Base-by-base conservation (phyloP, 805 yeast genomes). In the Huiozyma sinensis region DNA sequence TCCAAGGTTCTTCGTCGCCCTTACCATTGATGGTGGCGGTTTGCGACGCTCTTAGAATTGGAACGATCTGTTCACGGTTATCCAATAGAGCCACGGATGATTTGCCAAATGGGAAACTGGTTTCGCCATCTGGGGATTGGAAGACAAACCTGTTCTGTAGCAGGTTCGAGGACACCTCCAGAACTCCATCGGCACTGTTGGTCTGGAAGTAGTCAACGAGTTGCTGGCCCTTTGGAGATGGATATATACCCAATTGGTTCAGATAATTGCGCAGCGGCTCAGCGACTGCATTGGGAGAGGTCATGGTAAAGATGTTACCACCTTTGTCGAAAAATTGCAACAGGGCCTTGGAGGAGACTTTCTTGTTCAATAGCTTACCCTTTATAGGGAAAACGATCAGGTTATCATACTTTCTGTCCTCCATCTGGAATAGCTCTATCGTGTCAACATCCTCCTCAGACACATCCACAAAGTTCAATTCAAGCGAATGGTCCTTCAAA, bases 171-270 rank as follows among this genome's bases (percentile, higher is more conserved):
- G 53, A 44, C 6, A 43, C 49, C 36, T 41, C 40, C 33, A 43
- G 34, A 43, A 39, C 48, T 36, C 34, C 40, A 2, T 43, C 29
- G 11, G 44, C 40, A 28, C 55, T 52, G 46, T 62, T 58, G 9
- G 9, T 2, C 5, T 11, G 11, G 65, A 86, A 86, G 61, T 83
- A 81, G 61, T 88, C 95, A 6, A 71, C 61, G 38, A 82, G 66
- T 43, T 68, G 61, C 60, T 76, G 79, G 41, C 77, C 81, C 57
- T 77, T 83, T 46, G 95, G 94, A 40, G 92, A 75, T 46, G 96
- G 84, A 55, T 70, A 76, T 42, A 92, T 79, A 31, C 96, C 98
- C 50, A 89, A 65, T 59, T 89, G 87, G 55, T 79, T 76, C 50
- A 86, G 72, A 54, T 83, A 81, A 3, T 73, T 66, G 47, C 86